These are phyloP conservation scores for Tetragonia tetragonoides DNA, from an alignment of 148 eudicot genomes.

Conservation along the genomic window DNA sequence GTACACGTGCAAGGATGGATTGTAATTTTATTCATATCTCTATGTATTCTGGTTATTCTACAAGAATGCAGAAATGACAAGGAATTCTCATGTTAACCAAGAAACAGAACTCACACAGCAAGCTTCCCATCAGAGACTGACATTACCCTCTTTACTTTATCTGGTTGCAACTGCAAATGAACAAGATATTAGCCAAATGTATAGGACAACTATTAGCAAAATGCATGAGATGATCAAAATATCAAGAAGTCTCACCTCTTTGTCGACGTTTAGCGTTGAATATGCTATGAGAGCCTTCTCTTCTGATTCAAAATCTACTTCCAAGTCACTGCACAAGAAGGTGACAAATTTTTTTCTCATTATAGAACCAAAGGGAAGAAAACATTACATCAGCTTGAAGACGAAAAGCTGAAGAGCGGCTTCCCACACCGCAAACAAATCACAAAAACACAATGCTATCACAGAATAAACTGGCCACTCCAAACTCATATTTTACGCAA, in stretches of 20 bases:
- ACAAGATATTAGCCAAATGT: not conserved
- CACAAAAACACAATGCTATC: too few species aligned
- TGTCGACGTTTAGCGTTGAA: conserved; percentile 78
- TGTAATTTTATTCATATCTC: too few species aligned
- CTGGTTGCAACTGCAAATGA: conserved; percentile 74
- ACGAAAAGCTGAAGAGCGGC: too few species aligned
- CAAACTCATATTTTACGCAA: too few species aligned
- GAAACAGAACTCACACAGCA: conserved; percentile 52
- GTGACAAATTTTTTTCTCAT: not conserved
- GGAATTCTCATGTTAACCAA: not conserved
- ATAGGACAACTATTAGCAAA: not conserved
- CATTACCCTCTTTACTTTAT: conserved; percentile 87
- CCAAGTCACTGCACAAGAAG: conserved; percentile 62
- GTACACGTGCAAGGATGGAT: too few species aligned
- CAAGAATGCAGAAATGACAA: not conserved
- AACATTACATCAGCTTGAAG: too few species aligned
- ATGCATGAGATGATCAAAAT: not conserved
- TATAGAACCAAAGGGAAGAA: not conserved
- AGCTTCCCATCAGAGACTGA: conserved; percentile 71
- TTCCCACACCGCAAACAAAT: too few species aligned
- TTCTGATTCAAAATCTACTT: conserved; percentile 69
- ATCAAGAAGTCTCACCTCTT: conserved; percentile 54
- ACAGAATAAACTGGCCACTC: too few species aligned
- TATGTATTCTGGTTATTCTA: not conserved
- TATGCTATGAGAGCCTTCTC: conserved; percentile 63